A percentile compares a stretch with the other conserved stretches of the same genome.
Conservation (phyloP, 192 early-diverging fungal species). For the Coemansia sp. region DNA sequence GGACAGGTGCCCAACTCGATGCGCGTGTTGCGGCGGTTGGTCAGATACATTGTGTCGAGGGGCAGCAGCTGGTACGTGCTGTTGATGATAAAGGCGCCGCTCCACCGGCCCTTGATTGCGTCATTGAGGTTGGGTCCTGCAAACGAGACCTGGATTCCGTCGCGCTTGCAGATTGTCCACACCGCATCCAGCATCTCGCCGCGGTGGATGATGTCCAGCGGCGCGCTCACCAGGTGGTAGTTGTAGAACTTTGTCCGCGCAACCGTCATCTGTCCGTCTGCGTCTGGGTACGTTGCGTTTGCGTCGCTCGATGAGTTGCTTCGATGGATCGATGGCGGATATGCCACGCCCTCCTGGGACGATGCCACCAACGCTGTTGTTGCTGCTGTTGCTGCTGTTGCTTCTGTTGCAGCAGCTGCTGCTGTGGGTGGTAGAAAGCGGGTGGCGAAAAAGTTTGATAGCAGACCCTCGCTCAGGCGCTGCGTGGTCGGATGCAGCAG, state of each 20-base stretch:
- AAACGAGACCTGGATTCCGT: constrained; percentile 30
- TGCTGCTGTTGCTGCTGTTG: no score
- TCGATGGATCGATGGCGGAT: background rate
- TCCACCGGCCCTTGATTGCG: constrained; percentile 19
- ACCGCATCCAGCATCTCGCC: constrained; percentile 14
- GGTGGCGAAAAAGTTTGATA: constrained; percentile 35
- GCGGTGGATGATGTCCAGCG: constrained; percentile 23
- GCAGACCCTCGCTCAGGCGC: constrained; percentile 34
- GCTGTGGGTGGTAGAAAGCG: background rate
- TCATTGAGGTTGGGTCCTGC: constrained; percentile 24
- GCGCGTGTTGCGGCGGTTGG: constrained; percentile 19
- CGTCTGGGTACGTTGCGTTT: background rate
- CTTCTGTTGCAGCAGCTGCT: no score
- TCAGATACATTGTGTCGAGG: constrained; percentile 44
- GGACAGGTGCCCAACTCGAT: constrained; percentile 30
- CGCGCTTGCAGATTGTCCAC: constrained; percentile 25
- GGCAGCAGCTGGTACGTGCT: constrained; percentile 24
- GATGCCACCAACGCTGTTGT: background rate
- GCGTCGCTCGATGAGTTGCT: background rate
- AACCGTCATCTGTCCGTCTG: background rate
- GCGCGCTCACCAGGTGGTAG: constrained; percentile 32
- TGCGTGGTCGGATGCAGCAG: constrained; percentile 28
- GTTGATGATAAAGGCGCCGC: constrained; percentile 36
- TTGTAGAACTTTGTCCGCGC: constrained; percentile 11
- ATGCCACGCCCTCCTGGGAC: no score